Conservation (phyloP, 768 basidiomycete genomes). For the Pleurotus sapidus region DNA sequence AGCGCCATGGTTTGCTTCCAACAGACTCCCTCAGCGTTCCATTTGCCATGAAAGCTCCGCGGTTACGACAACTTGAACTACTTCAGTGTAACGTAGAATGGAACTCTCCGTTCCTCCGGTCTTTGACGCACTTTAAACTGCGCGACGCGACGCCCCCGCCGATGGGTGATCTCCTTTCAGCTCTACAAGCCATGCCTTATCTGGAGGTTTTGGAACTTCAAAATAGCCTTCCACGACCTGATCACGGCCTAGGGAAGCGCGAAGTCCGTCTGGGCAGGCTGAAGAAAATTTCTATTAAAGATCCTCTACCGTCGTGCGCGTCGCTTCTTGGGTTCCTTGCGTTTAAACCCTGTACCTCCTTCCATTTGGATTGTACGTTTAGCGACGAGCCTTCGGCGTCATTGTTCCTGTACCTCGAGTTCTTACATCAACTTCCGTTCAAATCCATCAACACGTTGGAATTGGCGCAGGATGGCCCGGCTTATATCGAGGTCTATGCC, state of each 20-base stretch:
- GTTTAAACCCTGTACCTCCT: constrained; percentile 14
- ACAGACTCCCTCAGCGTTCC: constrained; percentile 20
- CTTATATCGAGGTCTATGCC: neutral
- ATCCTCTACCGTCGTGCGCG: constrained; percentile 17
- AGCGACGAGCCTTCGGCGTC: constrained; percentile 13
- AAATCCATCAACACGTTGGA: constrained; percentile 5
- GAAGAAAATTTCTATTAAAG: constrained; percentile 17
- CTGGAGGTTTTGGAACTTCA: constrained; percentile 32
- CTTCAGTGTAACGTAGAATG: constrained; percentile 30
- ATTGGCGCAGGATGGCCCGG: constrained; percentile 6
- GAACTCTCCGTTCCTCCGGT: constrained; percentile 29
- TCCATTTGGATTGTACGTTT: constrained; percentile 16
- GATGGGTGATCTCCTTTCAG: constrained; percentile 25
- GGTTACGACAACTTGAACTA: constrained; percentile 33
- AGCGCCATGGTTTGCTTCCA: constrained; percentile 15
- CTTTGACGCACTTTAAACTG: constrained; percentile 35
- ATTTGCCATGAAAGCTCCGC: constrained; percentile 23
- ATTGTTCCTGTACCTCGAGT: constrained; percentile 17
- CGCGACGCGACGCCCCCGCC: constrained; percentile 26
- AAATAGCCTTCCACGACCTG: constrained; percentile 27
- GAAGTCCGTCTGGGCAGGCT: constrained; percentile 17
- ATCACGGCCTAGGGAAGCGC: constrained; percentile 2
- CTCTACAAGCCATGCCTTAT: constrained; percentile 29
- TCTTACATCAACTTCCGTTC: constrained; percentile 7
- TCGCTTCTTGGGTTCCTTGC: constrained; percentile 21